phyloP scores from a whole-genome alignment of 768 basidiomycete genomes.

The Boletus insuetus region DNA sequence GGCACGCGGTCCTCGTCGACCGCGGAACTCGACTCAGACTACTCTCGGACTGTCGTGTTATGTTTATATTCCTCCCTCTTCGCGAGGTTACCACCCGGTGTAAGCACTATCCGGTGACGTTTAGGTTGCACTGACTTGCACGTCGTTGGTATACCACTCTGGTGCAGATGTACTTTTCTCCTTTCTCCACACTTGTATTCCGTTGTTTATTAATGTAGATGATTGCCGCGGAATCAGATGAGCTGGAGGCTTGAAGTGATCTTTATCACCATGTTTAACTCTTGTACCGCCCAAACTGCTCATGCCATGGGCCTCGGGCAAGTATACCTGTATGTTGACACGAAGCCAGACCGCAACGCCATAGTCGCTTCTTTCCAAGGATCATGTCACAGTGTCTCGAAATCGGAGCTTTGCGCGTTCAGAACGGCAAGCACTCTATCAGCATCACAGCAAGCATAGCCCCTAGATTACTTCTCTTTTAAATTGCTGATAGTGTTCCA shows the following conservation, averaged over 20 bases:
- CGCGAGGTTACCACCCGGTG: conserved; percentile 6
- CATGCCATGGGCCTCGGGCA: no score
- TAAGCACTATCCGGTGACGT: background rate
- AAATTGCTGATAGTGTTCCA: background rate
- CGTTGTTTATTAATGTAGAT: no score
- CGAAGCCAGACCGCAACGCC: no score
- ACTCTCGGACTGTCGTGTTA: conserved; percentile 26
- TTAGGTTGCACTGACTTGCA: background rate
- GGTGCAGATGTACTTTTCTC: no score
- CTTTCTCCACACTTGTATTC: no score
- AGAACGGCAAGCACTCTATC: background rate
- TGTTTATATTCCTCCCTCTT: conserved; percentile 6
- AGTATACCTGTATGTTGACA: background rate
- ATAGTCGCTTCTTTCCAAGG: background rate
- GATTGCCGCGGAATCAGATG: no score
- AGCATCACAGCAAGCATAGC: conserved; percentile 9
- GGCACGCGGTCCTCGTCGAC: conserved; percentile 13
- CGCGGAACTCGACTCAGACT: conserved; percentile 37
- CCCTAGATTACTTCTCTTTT: background rate
- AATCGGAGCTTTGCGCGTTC: background rate
- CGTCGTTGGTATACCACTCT: no score
- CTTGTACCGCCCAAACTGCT: no score
- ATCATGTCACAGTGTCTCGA: background rate
- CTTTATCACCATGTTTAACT: no score
- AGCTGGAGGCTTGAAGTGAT: no score